phyloP scores from a whole-genome alignment of 1,284 basidiomycete genomes.

The Cryptococcus floricola region DNA sequence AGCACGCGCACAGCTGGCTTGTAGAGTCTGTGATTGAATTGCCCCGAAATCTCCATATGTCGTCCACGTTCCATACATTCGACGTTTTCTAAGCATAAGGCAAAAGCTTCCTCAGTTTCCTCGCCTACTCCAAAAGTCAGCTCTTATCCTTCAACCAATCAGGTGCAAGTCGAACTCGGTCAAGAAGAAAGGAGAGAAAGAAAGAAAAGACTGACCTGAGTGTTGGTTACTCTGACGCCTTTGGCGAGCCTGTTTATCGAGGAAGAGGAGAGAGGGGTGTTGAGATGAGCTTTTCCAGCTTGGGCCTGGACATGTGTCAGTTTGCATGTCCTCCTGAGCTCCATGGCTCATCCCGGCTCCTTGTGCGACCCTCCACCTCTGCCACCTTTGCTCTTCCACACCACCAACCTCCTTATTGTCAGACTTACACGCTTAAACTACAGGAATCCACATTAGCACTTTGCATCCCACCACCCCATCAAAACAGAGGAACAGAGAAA shows the following conservation, averaged over 20 bases:
- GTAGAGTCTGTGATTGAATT: too few species aligned
- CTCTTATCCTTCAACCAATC: background rate
- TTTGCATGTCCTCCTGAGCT: background rate
- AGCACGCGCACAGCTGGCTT: too few species aligned
- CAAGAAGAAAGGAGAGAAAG: background rate
- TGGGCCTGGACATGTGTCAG: conserved; percentile 15
- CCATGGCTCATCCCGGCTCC: background rate
- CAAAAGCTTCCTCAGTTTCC: conserved; percentile 17
- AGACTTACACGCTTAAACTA: background rate
- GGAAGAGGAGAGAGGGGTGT: conserved; percentile 32
- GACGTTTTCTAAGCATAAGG: conserved; percentile 13
- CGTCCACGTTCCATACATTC: too few species aligned
- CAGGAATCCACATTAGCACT: too few species aligned
- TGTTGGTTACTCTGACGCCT: conserved; percentile 30
- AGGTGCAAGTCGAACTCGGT: background rate
- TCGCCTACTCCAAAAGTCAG: conserved; percentile 5
- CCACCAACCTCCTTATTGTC: background rate
- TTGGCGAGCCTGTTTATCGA: conserved; percentile 35
- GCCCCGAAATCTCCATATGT: too few species aligned
- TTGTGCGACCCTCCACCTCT: background rate
- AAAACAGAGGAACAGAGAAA: background rate
- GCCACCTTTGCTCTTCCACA: background rate
- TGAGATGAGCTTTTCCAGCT: conserved; percentile 39
- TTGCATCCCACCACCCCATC: background rate
- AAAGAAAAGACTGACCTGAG: conserved; percentile 24